Evolutionary conservation across 768 basidiomycete species (phyloP), one percentile per base, ranked within the genome.

Genomic region (Tylopilus cervinicoccineus): DNA sequence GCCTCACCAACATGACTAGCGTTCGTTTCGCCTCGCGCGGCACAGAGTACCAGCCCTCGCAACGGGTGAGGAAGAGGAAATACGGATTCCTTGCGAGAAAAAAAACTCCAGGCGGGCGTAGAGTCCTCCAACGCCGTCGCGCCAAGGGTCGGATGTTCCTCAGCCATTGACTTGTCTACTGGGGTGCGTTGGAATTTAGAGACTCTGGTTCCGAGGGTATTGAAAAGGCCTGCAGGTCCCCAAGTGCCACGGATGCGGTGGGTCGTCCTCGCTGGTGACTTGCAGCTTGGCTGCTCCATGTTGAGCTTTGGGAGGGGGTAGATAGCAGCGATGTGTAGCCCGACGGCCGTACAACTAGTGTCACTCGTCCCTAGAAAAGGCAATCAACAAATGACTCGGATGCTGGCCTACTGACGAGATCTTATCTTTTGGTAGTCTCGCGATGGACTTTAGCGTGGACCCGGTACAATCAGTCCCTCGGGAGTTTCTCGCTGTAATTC

Each of bases 31-130:
- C 73, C 26, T 77, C 85, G 24, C 79, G 81, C 37, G 94, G 94
- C 37, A 79, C 81, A n/a, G 91, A 94, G 69, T 98, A 97, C 60
- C 94, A 97, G 65, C 94, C 94, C n/a, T 92, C 88, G 0, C 93
- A 95, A 67, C 79, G 93, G 34, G 89, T 88, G 62, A 74, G 94
- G 56, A 98, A 98, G 74, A 78, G 92, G 58, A 92, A 86, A 64
- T 88, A 91, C 63, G 94, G 94, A 6, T 98, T 95, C 68, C 76
- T 98, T 28, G 79, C 85, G 0, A 72, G 93, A 50, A 82, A 86
- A 66, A 76, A 77, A 56, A 80, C 75, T 9, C 75, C 78, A 20
- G 73, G 78, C 29, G 93, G 92, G 3, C 78, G 84, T 54, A 89
- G 79, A 58, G 78, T 90, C 36, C 71, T 97, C 43, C 75, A 66